Percentiles rank a stretch among this genome's conserved stretches.
Evolutionary conservation across 352 stramenopile species (phyloP).

Genomic region (Elongisporangium undulatum): DNA sequence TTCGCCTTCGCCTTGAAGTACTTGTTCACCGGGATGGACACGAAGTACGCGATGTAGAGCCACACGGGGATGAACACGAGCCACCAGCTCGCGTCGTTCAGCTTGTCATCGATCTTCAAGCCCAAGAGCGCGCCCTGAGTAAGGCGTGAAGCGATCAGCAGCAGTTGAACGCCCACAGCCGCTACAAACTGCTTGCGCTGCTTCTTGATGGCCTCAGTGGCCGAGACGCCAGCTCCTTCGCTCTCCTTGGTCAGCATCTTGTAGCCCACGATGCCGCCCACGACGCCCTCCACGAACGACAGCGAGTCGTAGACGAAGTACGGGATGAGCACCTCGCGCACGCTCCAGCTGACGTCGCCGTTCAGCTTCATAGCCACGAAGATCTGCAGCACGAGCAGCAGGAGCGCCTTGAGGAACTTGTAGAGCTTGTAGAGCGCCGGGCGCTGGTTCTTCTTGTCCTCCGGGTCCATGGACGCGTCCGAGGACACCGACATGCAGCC

Average conservation of each 20-base stretch:
- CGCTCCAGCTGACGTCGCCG: constrained; percentile 51
- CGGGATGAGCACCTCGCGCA: constrained; percentile 62
- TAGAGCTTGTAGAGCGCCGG: constrained; percentile 67
- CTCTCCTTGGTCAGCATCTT: constrained; percentile 69
- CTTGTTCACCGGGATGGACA: constrained; percentile 43
- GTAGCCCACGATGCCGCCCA: constrained; percentile 55
- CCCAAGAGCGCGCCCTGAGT: constrained; percentile 54
- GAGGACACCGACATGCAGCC: constrained; percentile 50
- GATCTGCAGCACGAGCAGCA: constrained; percentile 75
- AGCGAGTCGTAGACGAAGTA: constrained; percentile 80
- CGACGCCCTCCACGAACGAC: constrained; percentile 63
- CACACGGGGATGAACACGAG: constrained; percentile 76
- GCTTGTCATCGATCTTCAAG: constrained; percentile 58
- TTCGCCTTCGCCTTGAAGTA: constrained; percentile 49
- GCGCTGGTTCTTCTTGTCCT: constrained; percentile 46
- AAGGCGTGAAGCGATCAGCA: constrained; percentile 53
- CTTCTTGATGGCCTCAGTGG: constrained; percentile 68
- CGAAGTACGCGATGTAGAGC: constrained; percentile 64
- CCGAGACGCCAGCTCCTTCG: constrained; percentile 60
- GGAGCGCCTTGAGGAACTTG: constrained; percentile 73
- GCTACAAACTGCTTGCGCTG: constrained; percentile 38
- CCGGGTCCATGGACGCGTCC: constrained; percentile 43
- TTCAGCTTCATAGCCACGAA: constrained; percentile 84
- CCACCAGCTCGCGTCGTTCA: constrained; percentile 70
- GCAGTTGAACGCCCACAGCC: constrained; percentile 27